Evolutionary conservation across 225 moss, liverwort and hornwort genomes (phyloP).

Genomic region (Polytrichum commune): DNA sequence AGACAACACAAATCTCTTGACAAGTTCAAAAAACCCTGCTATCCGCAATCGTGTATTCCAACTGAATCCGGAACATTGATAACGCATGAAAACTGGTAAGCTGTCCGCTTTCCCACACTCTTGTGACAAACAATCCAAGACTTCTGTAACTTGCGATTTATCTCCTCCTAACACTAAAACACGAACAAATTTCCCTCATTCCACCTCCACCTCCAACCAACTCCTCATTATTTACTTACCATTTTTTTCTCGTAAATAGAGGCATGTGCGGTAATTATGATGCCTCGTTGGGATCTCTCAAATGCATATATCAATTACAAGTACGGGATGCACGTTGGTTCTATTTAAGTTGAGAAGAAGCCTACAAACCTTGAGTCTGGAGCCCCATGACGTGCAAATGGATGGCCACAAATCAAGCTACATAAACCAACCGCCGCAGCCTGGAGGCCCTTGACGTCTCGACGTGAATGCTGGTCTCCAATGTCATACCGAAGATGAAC

Average conservation of each 20-base stretch:
- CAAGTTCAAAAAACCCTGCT: no score
- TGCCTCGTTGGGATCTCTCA: neutral
- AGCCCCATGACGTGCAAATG: constrained; percentile 28
- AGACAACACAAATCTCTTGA: no score
- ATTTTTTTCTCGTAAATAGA: neutral
- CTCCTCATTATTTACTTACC: neutral
- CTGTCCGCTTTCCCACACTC: no score
- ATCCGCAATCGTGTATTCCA: no score
- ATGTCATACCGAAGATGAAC: no score
- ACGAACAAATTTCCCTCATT: neutral
- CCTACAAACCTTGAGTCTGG: constrained; percentile 41
- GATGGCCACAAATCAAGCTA: constrained; percentile 23
- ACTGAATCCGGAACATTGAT: no score
- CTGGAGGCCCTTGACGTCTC: constrained; percentile 19
- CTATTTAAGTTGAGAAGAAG: neutral
- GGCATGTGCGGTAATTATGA: neutral
- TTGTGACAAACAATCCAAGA: no score
- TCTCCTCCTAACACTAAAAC: no score
- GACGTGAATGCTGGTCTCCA: no score
- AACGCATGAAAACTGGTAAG: no score
- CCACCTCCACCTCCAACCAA: neutral
- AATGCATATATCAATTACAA: neutral
- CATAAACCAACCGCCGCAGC: constrained; percentile 17
- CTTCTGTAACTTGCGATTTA: no score
- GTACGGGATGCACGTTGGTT: neutral